Evolutionary conservation across 495 filamentous ascomycete genomes (phyloP).

Genomic region (Amniculicola lignicola): DNA sequence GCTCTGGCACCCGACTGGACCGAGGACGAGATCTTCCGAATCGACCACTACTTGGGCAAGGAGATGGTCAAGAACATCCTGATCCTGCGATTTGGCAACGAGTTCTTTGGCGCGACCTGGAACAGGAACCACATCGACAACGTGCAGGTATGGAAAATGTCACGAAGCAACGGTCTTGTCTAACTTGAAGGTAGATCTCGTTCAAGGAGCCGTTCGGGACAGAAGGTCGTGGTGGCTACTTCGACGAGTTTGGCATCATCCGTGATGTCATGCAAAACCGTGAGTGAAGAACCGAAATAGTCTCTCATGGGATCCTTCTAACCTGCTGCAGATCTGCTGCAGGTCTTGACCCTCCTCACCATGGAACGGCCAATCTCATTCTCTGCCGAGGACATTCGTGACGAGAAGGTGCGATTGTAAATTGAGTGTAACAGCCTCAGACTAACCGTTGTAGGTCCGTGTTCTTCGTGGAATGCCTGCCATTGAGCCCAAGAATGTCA

Average conservation of each 20-base stretch:
- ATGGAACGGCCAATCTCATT: constrained; percentile 99
- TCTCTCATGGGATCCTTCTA: not conserved
- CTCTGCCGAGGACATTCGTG: constrained; percentile 95
- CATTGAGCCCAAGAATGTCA: constrained; percentile 99
- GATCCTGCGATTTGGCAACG: constrained; percentile 96
- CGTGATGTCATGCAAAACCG: constrained; percentile 76
- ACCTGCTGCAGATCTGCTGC: constrained; percentile 67
- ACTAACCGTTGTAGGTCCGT: constrained; percentile 54
- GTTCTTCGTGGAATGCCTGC: constrained; percentile 89
- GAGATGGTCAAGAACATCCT: constrained; percentile 99
- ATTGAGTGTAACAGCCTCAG: not conserved
- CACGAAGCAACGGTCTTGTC: not conserved
- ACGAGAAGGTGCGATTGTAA: constrained; percentile 70
- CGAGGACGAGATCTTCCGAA: constrained; percentile 99
- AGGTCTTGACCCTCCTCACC: constrained; percentile 91
- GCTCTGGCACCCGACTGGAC: constrained; percentile 97
- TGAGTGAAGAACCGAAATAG: constrained; percentile 38
- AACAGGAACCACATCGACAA: constrained; percentile 99
- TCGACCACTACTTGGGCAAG: constrained; percentile 99
- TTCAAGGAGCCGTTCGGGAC: constrained; percentile 99
- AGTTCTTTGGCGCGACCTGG: constrained; percentile 99
- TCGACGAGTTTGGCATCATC: constrained; percentile 99
- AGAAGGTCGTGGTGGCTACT: constrained; percentile 98
- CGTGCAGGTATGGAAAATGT: constrained; percentile 55
- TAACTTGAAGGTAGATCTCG: constrained; percentile 61